Evolutionary conservation across 1,139 yeast species (phyloP).

Genomic region (Geotrichum cucujoidarum): DNA sequence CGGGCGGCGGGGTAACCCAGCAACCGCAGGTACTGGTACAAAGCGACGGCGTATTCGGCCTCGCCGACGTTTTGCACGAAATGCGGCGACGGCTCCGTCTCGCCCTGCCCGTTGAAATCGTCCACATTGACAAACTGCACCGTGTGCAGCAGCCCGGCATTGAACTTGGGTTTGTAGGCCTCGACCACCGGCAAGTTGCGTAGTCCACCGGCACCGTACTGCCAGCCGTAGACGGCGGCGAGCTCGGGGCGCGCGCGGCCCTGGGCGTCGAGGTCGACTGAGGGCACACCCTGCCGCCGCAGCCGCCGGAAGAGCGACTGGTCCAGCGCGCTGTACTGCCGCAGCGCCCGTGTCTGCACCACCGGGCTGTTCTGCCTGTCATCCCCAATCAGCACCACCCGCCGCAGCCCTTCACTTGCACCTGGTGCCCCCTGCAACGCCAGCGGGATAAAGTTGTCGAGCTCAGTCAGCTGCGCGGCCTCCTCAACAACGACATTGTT

Average conservation of each 20-base stretch:
- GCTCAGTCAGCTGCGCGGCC: conserved; percentile 36
- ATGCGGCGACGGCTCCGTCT: conserved; percentile 32
- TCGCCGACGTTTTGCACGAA: conserved; percentile 45
- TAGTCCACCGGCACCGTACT: conserved; percentile 22
- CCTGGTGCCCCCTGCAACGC: conserved; percentile 19
- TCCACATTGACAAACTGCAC: conserved; percentile 42
- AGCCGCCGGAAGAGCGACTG: conserved; percentile 33
- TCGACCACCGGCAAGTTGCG: neutral
- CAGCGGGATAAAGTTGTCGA: conserved; percentile 36
- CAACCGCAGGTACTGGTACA: conserved; percentile 47
- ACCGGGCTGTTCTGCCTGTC: conserved; percentile 29
- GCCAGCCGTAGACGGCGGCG: conserved; percentile 28
- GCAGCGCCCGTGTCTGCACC: conserved; percentile 23
- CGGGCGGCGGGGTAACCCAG: conserved; percentile 43
- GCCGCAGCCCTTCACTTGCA: conserved; percentile 20
- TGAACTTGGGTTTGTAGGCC: conserved; percentile 21
- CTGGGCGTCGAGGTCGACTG: conserved; percentile 27
- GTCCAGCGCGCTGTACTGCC: conserved; percentile 23
- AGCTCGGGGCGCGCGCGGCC: conserved; percentile 31
- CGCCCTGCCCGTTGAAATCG: conserved; percentile 33
- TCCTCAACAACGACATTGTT: conserved; percentile 37
- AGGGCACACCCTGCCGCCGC: conserved; percentile 29
- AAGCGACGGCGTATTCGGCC: conserved; percentile 49
- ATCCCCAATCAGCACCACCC: conserved; percentile 40
- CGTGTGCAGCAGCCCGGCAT: conserved; percentile 42